Conservation (phyloP, 1,139 yeast species). For the Debaryomycetaceae sp. region DNA sequence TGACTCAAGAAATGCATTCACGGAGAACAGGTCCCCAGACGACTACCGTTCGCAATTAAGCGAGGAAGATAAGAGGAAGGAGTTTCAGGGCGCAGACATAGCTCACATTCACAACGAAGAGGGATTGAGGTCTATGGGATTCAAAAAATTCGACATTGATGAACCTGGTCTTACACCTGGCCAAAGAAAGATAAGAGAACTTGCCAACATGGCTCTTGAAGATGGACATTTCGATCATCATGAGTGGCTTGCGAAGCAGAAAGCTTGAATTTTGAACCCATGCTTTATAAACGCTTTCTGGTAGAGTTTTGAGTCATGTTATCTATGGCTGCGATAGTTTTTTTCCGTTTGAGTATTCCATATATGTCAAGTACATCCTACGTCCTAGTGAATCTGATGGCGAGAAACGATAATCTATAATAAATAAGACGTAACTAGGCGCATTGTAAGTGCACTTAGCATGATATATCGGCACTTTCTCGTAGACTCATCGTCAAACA, state of each 20-base stretch:
- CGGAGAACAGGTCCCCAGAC: conserved; percentile 12
- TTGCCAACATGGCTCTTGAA: conserved; percentile 12
- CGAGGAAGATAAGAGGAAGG: conserved; percentile 13
- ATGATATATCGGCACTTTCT: too few species aligned
- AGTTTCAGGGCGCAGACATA: conserved; percentile 1
- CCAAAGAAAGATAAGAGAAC: conserved; percentile 15
- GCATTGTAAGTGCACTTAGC: too few species aligned
- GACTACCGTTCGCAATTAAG: conserved; percentile 15
- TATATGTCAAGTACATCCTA: too few species aligned
- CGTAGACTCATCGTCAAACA: too few species aligned
- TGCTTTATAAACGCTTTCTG: too few species aligned
- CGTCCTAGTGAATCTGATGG: too few species aligned
- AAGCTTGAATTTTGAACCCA: too few species aligned
- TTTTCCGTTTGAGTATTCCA: too few species aligned
- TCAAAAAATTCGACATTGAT: conserved; percentile 13
- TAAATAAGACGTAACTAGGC: too few species aligned
- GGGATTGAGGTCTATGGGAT: conserved; percentile 22
- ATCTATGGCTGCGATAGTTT: too few species aligned
- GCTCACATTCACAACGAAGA: conserved; percentile 15
- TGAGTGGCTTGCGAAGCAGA: not conserved
- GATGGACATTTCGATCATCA: not conserved
- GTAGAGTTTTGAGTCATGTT: too few species aligned
- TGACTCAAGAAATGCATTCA: conserved; percentile 12
- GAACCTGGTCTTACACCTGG: conserved; percentile 17
- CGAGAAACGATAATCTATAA: too few species aligned